Conservation (phyloP, 2,329 filamentous ascomycete species). For the Ophiostoma novo-ulmi region DNA sequence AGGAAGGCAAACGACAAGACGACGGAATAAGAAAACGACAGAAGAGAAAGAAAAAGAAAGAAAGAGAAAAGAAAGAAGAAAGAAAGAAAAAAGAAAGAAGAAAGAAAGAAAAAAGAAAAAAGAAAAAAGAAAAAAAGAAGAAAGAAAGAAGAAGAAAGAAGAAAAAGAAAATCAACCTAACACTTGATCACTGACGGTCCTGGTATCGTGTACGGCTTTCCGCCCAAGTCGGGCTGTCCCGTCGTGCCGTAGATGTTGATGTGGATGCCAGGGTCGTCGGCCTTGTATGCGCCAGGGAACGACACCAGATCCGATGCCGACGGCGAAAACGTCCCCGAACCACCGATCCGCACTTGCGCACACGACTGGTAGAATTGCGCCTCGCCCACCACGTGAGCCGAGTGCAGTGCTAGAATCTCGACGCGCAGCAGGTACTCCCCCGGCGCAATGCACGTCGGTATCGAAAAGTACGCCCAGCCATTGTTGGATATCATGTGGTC, state of each 20-base stretch:
- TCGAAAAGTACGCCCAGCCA: slow-evolving; percentile 45
- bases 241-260: slow-evolving; percentile 44
- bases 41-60: background rate
- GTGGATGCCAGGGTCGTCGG: slow-evolving; percentile 42
- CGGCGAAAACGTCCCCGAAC: slow-evolving; percentile 38
- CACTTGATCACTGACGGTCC: background rate
- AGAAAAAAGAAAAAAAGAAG: background rate
- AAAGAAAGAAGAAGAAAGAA: background rate
- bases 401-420: slow-evolving; percentile 51
- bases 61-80: background rate
- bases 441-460: slow-evolving; percentile 48
- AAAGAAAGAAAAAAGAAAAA: background rate
- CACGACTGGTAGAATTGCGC: slow-evolving; percentile 44
- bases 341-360: slow-evolving; percentile 40
- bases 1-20: background rate
- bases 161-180: background rate
- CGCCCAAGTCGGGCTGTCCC: slow-evolving; percentile 41
- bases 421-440: slow-evolving; percentile 53
- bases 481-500: slow-evolving; percentile 41
- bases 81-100: background rate
- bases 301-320: slow-evolving; percentile 37
- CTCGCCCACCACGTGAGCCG: slow-evolving; percentile 37
- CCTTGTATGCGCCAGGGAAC: slow-evolving; percentile 44
- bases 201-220: slow-evolving; percentile 38
- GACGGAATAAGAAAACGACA: background rate